Evolutionary conservation across 768 basidiomycete species (phyloP).

Genomic region (Lentinula boryana): DNA sequence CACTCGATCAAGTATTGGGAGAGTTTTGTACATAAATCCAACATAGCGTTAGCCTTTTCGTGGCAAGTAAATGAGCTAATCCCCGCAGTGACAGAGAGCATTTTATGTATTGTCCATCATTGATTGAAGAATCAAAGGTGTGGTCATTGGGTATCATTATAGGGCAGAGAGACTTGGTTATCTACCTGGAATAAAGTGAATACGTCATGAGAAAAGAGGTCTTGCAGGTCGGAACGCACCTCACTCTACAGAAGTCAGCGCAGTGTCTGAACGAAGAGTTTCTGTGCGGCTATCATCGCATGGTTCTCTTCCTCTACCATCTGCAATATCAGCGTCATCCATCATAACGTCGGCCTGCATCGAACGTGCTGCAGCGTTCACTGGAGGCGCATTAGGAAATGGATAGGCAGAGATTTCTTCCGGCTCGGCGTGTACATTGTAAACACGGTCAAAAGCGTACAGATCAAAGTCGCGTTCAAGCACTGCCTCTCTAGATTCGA

Average conservation of each 20-base stretch:
- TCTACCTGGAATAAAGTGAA: too few relatives aligned
- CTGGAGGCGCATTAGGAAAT: background rate
- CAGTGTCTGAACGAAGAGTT: background rate
- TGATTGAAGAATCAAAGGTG: too few relatives aligned
- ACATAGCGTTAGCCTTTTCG: too few relatives aligned
- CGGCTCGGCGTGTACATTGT: background rate
- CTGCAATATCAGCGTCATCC: background rate
- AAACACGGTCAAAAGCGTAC: background rate
- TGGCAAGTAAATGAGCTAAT: too few relatives aligned
- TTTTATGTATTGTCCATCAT: too few relatives aligned
- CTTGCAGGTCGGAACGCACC: background rate
- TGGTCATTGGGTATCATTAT: too few relatives aligned
- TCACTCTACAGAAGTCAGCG: background rate
- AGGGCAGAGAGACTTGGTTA: too few relatives aligned
- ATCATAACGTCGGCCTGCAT: background rate
- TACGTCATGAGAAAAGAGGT: too few relatives aligned
- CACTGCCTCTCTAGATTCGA: background rate
- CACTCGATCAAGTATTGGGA: too few relatives aligned
- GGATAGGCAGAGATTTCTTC: background rate
- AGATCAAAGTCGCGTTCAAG: background rate
- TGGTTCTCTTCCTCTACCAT: background rate
- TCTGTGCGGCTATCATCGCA: background rate
- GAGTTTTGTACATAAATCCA: too few relatives aligned
- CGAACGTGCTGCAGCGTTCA: background rate
- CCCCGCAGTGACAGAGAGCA: too few relatives aligned